A percentile compares a stretch with the other conserved stretches of the same genome.
phyloP scores from a whole-genome alignment of 495 filamentous ascomycete genomes.

The Penicillium parvum region DNA sequence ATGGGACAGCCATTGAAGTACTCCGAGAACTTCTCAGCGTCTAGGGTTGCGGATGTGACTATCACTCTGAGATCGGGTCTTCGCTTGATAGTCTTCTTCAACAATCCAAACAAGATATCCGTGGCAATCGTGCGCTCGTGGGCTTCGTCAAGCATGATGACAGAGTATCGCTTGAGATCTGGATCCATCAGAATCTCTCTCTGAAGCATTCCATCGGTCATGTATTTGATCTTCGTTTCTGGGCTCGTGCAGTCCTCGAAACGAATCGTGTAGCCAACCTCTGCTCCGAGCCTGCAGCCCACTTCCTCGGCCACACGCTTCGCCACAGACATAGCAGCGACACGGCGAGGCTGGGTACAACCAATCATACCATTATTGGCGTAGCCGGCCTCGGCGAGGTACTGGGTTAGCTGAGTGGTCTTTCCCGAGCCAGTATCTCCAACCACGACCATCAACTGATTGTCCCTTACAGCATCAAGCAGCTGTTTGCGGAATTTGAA shows the following conservation, averaged over 20 bases:
- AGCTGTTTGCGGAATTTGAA: constrained; percentile 86
- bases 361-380: constrained; percentile 88
- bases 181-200: constrained; percentile 91
- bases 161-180: constrained; percentile 79
- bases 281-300: constrained; percentile 81
- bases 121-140: constrained; percentile 97
- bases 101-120: constrained; percentile 86
- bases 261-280: constrained; percentile 96
- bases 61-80: constrained; percentile 89
- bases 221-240: constrained; percentile 95
- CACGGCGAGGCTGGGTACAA: constrained; percentile 94
- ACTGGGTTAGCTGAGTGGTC: constrained; percentile 95
- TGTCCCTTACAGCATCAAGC: constrained; percentile 78
- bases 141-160: constrained; percentile 98
- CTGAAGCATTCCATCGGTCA: constrained; percentile 98
- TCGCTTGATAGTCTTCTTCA: constrained; percentile 89
- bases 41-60: constrained; percentile 91
- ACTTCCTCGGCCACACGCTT: constrained; percentile 97
- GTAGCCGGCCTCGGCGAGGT: constrained; percentile 87
- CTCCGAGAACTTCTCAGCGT: constrained; percentile 94
- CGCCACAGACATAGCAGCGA: constrained; percentile 95
- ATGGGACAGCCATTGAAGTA: constrained; percentile 96
- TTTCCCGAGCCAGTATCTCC: constrained; percentile 98
- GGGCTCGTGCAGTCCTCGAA: constrained; percentile 94
- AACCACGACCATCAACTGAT: constrained; percentile 93